phyloP scores from a whole-genome alignment of 805 yeast genomes.

The Candida taoyuanica region DNA sequence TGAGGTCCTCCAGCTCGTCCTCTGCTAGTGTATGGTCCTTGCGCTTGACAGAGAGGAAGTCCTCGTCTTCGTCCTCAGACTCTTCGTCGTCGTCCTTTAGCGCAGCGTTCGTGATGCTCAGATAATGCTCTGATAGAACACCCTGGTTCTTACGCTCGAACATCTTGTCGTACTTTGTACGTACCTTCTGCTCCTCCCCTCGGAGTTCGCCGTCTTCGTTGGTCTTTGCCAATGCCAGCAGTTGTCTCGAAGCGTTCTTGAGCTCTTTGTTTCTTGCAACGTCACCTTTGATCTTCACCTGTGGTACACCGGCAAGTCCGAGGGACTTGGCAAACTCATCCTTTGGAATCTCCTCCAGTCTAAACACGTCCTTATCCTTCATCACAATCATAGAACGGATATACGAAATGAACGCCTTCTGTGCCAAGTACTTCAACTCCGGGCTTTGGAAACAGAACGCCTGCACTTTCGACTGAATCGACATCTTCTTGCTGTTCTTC shows the following conservation, averaged over 20 bases:
- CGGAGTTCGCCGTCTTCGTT: constrained; percentile 62
- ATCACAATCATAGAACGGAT: constrained; percentile 81
- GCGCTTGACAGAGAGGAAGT: constrained; percentile 78
- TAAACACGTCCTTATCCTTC: constrained; percentile 81
- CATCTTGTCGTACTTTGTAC: constrained; percentile 93
- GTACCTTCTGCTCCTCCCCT: constrained; percentile 40
- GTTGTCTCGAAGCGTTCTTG: constrained; percentile 77
- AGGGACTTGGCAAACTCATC: constrained; percentile 83
- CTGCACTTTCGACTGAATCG: constrained; percentile 80
- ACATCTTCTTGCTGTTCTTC: constrained; percentile 63
- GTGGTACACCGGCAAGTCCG: constrained; percentile 96
- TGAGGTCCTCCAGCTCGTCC: constrained; percentile 57
- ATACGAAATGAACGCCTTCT: constrained; percentile 92
- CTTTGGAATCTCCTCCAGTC: constrained; percentile 67
- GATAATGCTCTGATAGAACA: constrained; percentile 83
- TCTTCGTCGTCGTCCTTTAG: constrained; percentile 16
- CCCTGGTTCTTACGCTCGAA: constrained; percentile 92
- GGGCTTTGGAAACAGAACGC: constrained; percentile 89
- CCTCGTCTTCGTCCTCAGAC: constrained; percentile 46
- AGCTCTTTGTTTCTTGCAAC: constrained; percentile 53
- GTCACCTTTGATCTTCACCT: constrained; percentile 63
- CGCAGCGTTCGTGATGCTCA: constrained; percentile 56
- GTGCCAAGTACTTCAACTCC: constrained; percentile 87
- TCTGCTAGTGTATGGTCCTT: constrained; percentile 66
- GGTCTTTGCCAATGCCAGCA: constrained; percentile 50